phyloP scores from a whole-genome alignment of 1,139 yeast species.

The Magnusiomyces magnusii region DNA sequence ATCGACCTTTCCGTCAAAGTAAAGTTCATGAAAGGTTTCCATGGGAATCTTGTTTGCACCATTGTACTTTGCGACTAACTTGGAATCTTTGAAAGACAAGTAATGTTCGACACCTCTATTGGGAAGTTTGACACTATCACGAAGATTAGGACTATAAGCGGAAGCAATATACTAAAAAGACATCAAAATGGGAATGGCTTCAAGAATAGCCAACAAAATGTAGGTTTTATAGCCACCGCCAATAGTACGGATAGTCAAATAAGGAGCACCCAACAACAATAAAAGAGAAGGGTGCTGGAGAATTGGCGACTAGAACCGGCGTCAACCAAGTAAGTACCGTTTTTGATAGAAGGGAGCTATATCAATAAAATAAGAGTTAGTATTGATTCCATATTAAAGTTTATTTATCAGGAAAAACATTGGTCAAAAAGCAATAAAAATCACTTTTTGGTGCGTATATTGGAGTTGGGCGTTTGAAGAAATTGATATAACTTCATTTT shows the following conservation, averaged over 20 bases:
- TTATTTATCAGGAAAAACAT: no score
- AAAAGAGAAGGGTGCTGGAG: constrained; percentile 51
- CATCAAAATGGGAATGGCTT: constrained; percentile 62
- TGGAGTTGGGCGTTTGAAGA: no score
- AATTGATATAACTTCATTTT: no score
- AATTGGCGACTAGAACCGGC: constrained; percentile 82
- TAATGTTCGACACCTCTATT: constrained; percentile 71
- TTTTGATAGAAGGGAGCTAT: constrained; percentile 59
- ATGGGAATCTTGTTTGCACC: constrained; percentile 78
- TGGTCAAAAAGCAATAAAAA: no score
- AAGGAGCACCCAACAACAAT: constrained; percentile 55
- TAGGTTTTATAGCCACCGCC: constrained; percentile 72
- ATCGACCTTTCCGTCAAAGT: constrained; percentile 73
- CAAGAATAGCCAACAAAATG: constrained; percentile 41
- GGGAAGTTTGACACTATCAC: constrained; percentile 71
- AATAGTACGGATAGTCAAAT: constrained; percentile 51
- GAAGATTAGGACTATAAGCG: constrained; percentile 70
- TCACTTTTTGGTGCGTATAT: no score
- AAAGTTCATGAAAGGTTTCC: constrained; percentile 88
- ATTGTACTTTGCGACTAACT: constrained; percentile 59
- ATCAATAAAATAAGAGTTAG: neutral
- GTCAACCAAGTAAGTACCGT: constrained; percentile 87
- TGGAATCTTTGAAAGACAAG: constrained; percentile 73
- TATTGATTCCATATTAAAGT: no score
- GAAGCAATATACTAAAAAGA: constrained; percentile 78